Base-by-base conservation (phyloP, 768 basidiomycete species). In the Rhizopogon sp. region DNA sequence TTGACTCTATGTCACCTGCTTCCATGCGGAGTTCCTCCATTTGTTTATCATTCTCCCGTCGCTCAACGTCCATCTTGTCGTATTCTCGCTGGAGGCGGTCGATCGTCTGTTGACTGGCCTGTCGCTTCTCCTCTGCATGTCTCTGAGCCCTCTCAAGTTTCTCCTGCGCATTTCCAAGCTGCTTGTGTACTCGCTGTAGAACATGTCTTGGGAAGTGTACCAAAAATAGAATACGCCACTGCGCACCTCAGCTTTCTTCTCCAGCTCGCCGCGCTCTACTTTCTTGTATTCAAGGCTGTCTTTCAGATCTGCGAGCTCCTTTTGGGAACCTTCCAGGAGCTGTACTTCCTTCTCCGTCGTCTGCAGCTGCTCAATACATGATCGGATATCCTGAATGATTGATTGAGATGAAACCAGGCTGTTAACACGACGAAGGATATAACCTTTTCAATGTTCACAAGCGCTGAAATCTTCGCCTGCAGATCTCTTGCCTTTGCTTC, bases 401-500 rank as follows among this genome's bases (percentile, higher is more conserved):
- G 39, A 22, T 55, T 50, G 31, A 54, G 17, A 35, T 2, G 44
- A 40, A 29, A 37, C 25, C 44, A 52, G 20, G 65, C 51, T 57
- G 42, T 13, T 54, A 56, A 33, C 5, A 11, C 25, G 28, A 28
- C 40, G 25, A 29, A 25, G 25, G 46, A 62, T 37, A 57, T 40
- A 40, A 87, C 91, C 72, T 88, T 85, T 73, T 95, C 91, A 47
- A 93, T 86, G 55, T 77, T 80, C 17, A 81, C 73, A 40, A 95
- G 71, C 7, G 83, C 81, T 43, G 83, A 79, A 40, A 91, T 79
- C 68, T 93, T 90, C 9, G 80, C 74, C 57, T 88, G 84, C 8
- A 93, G 76, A 62, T 93, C 92, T 43, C 91, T 75, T 4, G 83
- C 78, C 72, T 92, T 93, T 11, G 78, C 75, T 62, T 93, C 88